A percentile compares a stretch with the other conserved stretches of the same genome.
phyloP scores from a whole-genome alignment of 805 yeast species.

The Candida awuae region DNA sequence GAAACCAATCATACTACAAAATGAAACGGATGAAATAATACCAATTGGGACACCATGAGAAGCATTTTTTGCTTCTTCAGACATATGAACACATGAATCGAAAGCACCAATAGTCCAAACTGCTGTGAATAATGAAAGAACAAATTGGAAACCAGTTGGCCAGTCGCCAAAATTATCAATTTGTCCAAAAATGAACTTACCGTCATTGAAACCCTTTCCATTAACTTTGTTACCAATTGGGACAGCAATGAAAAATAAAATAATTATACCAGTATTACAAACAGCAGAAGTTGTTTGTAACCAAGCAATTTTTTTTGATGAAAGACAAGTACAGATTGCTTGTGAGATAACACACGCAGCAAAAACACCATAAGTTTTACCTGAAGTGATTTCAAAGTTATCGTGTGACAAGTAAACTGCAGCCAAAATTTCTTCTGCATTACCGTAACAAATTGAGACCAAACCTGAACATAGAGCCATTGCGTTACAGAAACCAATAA shows the following conservation, averaged over 20 bases:
- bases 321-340: conserved; percentile 43
- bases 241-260: conserved; percentile 52
- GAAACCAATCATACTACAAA: conserved; percentile 54
- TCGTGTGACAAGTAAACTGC: conserved; percentile 45
- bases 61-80: conserved; percentile 63
- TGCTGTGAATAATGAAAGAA: conserved; percentile 46
- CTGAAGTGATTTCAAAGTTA: conserved; percentile 44
- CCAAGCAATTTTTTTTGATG: conserved; percentile 49
- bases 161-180: conserved; percentile 45
- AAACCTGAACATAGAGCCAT: conserved; percentile 59
- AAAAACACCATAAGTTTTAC: conserved; percentile 55
- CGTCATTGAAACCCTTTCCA: conserved; percentile 36
- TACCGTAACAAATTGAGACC: conserved; percentile 64
- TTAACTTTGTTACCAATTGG: conserved; percentile 48
- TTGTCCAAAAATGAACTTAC: conserved; percentile 46
- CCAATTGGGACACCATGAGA: conserved; percentile 58
- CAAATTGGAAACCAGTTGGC: conserved; percentile 52
- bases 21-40: conserved; percentile 48
- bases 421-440: conserved; percentile 51
- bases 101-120: conserved; percentile 73
- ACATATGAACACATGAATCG: conserved; percentile 65
- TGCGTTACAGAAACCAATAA: conserved; percentile 62
- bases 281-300: conserved; percentile 53
- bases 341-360: conserved; percentile 52
- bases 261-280: conserved; percentile 44